phyloP scores from a whole-genome alignment of 1,284 basidiomycete species.

The Naganishia albida region DNA sequence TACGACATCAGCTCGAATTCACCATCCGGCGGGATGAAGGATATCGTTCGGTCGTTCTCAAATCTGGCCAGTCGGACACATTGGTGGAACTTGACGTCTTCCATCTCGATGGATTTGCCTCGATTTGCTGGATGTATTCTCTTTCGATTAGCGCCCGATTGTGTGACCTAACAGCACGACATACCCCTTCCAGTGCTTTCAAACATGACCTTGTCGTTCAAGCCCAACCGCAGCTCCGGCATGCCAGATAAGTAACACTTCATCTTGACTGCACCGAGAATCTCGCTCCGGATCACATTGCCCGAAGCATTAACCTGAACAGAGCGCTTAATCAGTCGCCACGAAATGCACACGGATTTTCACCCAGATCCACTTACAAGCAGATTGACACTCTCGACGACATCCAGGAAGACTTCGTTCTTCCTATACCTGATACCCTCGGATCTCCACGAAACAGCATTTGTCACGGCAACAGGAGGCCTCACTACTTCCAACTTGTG shows the following conservation, averaged over 20 bases:
- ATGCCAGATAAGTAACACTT: conserved; percentile 99
- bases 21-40: conserved; percentile 98
- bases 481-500: conserved; percentile 96
- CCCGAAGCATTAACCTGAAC: conserved; percentile 89
- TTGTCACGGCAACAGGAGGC: conserved; percentile 96
- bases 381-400: conserved; percentile 95
- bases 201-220: conserved; percentile 99
- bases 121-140: conserved; percentile 66
- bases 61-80: conserved; percentile 99
- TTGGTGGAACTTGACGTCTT: conserved; percentile 99
- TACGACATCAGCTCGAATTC: conserved; percentile 99
- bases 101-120: conserved; percentile 99
- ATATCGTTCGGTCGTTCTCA: conserved; percentile 98
- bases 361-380: conserved; percentile 62
- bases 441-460: conserved; percentile 97
- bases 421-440: conserved; percentile 98
- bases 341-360: background rate
- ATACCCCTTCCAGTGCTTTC: conserved; percentile 91
- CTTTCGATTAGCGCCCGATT: background rate
- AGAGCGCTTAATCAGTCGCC: conserved; percentile 30
- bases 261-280: conserved; percentile 97
- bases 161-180: background rate
- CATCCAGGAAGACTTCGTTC: conserved; percentile 99
- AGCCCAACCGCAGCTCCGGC: conserved; percentile 91
- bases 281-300: conserved; percentile 96